Evolutionary conservation across 768 basidiomycete species (phyloP), one percentile per base, ranked within the genome.

Genomic region (Boletus patriciae): DNA sequence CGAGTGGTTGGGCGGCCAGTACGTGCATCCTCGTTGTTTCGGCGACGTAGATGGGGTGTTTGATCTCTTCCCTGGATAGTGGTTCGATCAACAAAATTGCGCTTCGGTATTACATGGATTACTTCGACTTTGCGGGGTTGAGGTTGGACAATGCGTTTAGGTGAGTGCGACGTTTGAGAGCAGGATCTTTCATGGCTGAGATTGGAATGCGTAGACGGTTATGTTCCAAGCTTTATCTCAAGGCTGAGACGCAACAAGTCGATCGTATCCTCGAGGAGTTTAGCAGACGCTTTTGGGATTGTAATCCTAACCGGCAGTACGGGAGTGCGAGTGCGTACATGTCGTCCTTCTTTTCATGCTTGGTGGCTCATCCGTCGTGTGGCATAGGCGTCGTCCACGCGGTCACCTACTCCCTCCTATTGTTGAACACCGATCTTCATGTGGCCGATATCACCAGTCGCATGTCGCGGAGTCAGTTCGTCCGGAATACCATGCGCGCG

Each of bases 371-470:
- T 61, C 18, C 37, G 33, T 13, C 27, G 51, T 42, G 21, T 2
- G 36, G 31, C 44, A 4, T 63, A 92, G 95, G 91, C 61, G 84
- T 98, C 59, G 91, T 98, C n/a, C 97, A 99, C 63, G 90, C 93
- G 3, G 90, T 95, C 46, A 82, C 92, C 2, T 98, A 96, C 66
- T 97, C 95, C 3, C 81, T 99, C 38, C 77, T 99, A 0, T 80
- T 98, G 33, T 82, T 98, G 50, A 99, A 99, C 75, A 99, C 97
- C 27, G 97, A 99, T 71, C 81, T 99, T 34, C 96, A 99, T 71
- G 88, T 99, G 49, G 97, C 95, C 33, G 95, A 98, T 37, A 79
- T 97, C 27, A 71, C 84, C 18, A 84, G 81, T 4, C 87, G 92
- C 58, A 99, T 98, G 97, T 94, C 96, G 1, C 84, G 90, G 19